A percentile compares a stretch with the other conserved stretches of the same genome.
These are phyloP conservation scores for Serendipita sp. DNA, from an alignment of 768 basidiomycete species.

Conservation along the genomic window DNA sequence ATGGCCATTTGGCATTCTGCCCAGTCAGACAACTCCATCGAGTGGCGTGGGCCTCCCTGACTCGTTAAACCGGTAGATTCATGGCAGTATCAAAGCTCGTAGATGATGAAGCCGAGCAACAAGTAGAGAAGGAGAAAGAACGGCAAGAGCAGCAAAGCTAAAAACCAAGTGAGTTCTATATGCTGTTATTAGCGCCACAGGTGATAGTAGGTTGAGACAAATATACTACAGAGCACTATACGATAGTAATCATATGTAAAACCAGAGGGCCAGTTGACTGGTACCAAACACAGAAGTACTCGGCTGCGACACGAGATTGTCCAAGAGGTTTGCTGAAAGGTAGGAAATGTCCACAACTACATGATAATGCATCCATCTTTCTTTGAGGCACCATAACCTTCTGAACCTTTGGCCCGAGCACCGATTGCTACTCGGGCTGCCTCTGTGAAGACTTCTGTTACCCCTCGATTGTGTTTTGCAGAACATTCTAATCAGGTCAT, in stretches of 20 bases:
- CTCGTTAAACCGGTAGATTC: not conserved
- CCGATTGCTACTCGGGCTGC: slow-evolving; percentile 71
- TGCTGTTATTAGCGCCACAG: not conserved
- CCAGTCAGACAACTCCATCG: not conserved
- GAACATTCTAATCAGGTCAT: slow-evolving; percentile 58
- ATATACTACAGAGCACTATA: not conserved
- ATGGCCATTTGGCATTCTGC: slow-evolving; percentile 1
- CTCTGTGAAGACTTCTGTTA: slow-evolving; percentile 84
- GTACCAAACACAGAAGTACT: not conserved
- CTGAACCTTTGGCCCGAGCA: slow-evolving; percentile 51
- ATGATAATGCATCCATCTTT: slow-evolving; percentile 38
- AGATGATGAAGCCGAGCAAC: slow-evolving; percentile 1
- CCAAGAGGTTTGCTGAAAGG: no score
- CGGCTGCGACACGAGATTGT: not conserved
- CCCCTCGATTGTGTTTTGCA: slow-evolving; percentile 91
- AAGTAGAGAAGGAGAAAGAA: not conserved
- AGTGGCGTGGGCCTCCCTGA: not conserved
- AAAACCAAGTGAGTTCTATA: no score
- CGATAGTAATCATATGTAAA: not conserved
- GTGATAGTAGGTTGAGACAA: not conserved
- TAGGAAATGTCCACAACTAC: slow-evolving; percentile 22
- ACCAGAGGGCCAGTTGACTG: not conserved
- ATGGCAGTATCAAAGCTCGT: slow-evolving; percentile 5
- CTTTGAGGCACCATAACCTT: slow-evolving; percentile 17
- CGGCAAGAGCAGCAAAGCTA: no score